These are phyloP conservation scores for Fagus crenata DNA, from an alignment of 306 rosid genomes.

Conservation along the genomic window DNA sequence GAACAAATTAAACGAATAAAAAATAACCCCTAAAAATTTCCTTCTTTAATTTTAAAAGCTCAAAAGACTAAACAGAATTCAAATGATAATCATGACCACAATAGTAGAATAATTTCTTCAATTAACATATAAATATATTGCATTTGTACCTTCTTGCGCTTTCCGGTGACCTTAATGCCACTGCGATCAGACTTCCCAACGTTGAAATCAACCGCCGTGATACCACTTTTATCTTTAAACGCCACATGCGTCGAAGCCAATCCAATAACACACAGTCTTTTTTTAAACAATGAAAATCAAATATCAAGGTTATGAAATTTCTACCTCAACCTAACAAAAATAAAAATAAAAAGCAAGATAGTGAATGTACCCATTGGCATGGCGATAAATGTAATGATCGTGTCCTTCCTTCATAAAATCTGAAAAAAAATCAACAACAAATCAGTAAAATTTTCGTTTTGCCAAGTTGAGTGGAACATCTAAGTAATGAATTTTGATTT, in stretches of 20 bases:
- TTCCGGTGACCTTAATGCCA: slow-evolving; percentile 83
- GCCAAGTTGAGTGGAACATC: neutral
- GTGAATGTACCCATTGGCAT: slow-evolving; percentile 73
- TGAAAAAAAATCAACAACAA: slow-evolving; percentile 27
- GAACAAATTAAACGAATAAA: neutral
- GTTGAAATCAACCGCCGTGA: slow-evolving; percentile 76
- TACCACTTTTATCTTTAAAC: slow-evolving; percentile 75
- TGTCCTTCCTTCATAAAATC: slow-evolving; percentile 78
- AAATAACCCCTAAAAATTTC: neutral
- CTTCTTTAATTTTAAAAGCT: neutral
- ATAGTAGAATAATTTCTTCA: neutral
- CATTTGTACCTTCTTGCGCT: slow-evolving; percentile 75
- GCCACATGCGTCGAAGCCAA: slow-evolving; percentile 83
- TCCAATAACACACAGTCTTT: slow-evolving; percentile 82
- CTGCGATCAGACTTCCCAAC: slow-evolving; percentile 95
- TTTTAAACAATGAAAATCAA: slow-evolving; percentile 3
- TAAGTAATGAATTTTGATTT: neutral
- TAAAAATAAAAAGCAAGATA: neutral
- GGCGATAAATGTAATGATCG: slow-evolving; percentile 81
- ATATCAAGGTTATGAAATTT: slow-evolving; percentile 2
- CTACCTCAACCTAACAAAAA: neutral
- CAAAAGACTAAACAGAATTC: neutral
- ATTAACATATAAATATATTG: no score
- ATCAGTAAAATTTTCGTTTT: neutral
- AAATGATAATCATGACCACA: neutral